Conservation (phyloP, 1,284 basidiomycete species). For the Moniliophthora roreri region DNA sequence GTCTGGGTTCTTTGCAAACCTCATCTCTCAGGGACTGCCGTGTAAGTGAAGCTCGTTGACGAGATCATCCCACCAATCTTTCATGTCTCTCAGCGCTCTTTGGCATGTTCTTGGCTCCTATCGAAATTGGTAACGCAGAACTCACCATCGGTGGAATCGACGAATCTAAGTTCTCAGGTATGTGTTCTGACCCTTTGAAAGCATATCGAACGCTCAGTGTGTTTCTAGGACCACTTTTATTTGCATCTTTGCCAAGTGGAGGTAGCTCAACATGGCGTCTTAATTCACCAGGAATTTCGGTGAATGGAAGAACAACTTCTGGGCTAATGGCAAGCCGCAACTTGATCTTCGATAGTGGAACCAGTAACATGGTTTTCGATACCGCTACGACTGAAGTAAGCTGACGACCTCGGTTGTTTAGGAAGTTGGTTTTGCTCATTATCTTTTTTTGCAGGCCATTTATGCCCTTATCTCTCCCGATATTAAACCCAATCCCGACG, state of each 20-base stretch:
- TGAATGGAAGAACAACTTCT: constrained; percentile 51
- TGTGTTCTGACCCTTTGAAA: constrained; percentile 13
- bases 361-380: constrained; percentile 52
- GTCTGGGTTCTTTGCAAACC: constrained; percentile 47
- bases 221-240: constrained; percentile 29
- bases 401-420: too few relatives aligned
- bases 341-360: constrained; percentile 59
- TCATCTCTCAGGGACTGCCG: constrained; percentile 47
- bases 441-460: constrained; percentile 38
- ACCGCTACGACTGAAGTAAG: constrained; percentile 45
- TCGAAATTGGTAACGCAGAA: constrained; percentile 48
- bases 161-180: constrained; percentile 48
- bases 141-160: constrained; percentile 55
- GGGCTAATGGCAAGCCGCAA: constrained; percentile 37
- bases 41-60: constrained; percentile 28
- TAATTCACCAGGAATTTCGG: constrained; percentile 43
- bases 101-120: constrained; percentile 50
- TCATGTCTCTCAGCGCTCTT: constrained; percentile 40
- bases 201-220: background rate
- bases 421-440: background rate
- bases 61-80: background rate
- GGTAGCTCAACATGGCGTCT: constrained; percentile 44
- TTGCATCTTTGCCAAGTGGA: constrained; percentile 35
- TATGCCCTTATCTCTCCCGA: constrained; percentile 57
- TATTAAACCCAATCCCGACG: constrained; percentile 46